phyloP scores from a whole-genome alignment of 1,139 yeast genomes.

The Blastobotrys raffinosifermentans region DNA sequence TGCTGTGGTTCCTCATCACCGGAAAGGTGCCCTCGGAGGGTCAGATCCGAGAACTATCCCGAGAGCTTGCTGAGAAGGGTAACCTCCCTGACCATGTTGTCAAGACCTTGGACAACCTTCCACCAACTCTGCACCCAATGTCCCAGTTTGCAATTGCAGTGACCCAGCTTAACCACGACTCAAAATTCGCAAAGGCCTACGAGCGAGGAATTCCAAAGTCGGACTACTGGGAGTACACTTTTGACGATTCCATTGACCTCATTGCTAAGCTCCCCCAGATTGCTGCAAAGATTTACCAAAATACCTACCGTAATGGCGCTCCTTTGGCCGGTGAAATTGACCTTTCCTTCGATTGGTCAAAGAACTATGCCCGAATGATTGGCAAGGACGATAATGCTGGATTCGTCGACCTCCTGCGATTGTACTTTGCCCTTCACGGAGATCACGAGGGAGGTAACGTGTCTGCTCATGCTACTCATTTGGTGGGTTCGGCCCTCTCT shows the following conservation, averaged over 20 bases:
- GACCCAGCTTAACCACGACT: slow-evolving; percentile 85
- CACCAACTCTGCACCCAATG: slow-evolving; percentile 91
- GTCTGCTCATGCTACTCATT: slow-evolving; percentile 96
- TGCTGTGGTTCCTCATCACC: slow-evolving; percentile 86
- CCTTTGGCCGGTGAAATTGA: slow-evolving; percentile 64
- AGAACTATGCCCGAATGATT: slow-evolving; percentile 77
- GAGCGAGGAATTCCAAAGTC: slow-evolving; percentile 82
- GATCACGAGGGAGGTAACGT: slow-evolving; percentile 99
- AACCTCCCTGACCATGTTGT: slow-evolving; percentile 77
- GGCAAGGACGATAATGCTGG: slow-evolving; percentile 78
- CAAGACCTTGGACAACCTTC: slow-evolving; percentile 76
- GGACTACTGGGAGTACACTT: slow-evolving; percentile 89
- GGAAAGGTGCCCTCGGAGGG: slow-evolving; percentile 80
- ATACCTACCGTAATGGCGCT: slow-evolving; percentile 76
- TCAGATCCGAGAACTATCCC: slow-evolving; percentile 70
- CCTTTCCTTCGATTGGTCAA: slow-evolving; percentile 80
- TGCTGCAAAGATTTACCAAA: slow-evolving; percentile 92
- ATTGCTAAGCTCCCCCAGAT: slow-evolving; percentile 89
- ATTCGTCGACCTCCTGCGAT: slow-evolving; percentile 85
- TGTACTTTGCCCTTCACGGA: slow-evolving; percentile 90
- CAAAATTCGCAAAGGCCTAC: slow-evolving; percentile 86
- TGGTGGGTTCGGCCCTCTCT: slow-evolving; percentile 93
- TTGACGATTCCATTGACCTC: slow-evolving; percentile 82
- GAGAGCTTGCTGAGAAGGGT: slow-evolving; percentile 82
- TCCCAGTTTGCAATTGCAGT: slow-evolving; percentile 93